phyloP scores from a whole-genome alignment of 305 asterid genomes.

The Caryopteris hybrid region DNA sequence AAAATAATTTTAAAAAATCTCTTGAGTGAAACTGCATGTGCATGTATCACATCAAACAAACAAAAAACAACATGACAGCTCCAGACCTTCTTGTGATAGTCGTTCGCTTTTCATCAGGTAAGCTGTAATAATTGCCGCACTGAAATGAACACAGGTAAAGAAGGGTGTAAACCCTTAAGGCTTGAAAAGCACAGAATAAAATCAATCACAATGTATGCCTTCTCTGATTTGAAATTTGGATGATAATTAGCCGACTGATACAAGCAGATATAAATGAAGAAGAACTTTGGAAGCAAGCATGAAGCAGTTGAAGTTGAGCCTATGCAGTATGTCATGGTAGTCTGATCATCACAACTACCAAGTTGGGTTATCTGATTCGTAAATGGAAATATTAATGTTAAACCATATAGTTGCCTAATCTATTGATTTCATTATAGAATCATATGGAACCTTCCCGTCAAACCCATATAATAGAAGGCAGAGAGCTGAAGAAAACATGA shows the following conservation, averaged over 20 bases:
- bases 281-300: constrained; percentile 2
- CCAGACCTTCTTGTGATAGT: constrained; percentile 79
- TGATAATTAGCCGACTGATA: constrained; percentile 2
- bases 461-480: too few relatives aligned
- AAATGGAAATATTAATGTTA: neutral
- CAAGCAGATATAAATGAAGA: neutral
- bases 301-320: neutral
- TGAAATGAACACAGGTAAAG: constrained; percentile 69
- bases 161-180: constrained; percentile 56
- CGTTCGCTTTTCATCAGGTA: constrained; percentile 95
- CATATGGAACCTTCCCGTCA: too few relatives aligned
- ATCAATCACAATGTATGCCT: constrained; percentile 31
- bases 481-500: too few relatives aligned
- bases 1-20: neutral
- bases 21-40: constrained; percentile 12
- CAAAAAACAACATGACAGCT: constrained; percentile 17
- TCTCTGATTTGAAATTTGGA: constrained; percentile 20
- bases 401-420: too few relatives aligned
- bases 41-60: constrained; percentile 13
- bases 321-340: neutral
- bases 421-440: too few relatives aligned
- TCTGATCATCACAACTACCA: neutral
- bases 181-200: constrained; percentile 40
- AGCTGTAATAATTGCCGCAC: constrained; percentile 90
- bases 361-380: neutral